These are phyloP conservation scores for Lactarius deliciosus DNA, from an alignment of 768 basidiomycete species.

Conservation along the genomic window DNA sequence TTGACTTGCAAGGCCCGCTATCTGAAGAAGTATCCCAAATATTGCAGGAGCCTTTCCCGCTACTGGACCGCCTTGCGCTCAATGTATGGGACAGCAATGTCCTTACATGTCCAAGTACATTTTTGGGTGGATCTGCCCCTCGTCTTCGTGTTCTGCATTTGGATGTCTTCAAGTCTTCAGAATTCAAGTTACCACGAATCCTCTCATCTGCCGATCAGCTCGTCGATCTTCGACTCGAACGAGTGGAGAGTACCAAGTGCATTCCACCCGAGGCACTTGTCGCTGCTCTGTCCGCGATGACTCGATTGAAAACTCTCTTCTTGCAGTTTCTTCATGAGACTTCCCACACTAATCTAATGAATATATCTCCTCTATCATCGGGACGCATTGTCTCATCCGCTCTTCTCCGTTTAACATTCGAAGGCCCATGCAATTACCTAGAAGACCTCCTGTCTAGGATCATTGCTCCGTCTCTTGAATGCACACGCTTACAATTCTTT, in stretches of 20 bases:
- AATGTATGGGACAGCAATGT: too few species aligned
- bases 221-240: neutral
- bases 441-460: neutral
- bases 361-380: neutral
- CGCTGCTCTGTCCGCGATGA: neutral
- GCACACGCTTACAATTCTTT: neutral
- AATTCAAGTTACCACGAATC: neutral
- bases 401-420: neutral
- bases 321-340: neutral
- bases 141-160: neutral
- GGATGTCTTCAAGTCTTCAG: neutral
- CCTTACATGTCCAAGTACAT: neutral
- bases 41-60: neutral
- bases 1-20: neutral
- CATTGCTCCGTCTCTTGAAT: neutral
- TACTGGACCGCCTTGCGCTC: neutral
- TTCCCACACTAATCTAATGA: too few species aligned
- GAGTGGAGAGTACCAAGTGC: neutral
- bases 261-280: slow-evolving; percentile 3
- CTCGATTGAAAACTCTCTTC: neutral
- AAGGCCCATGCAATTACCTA: neutral
- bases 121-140: neutral
- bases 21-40: neutral
- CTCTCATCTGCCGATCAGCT: neutral
- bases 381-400: neutral